Evolutionary conservation across 2,329 filamentous ascomycete genomes (phyloP).

Genomic region (Exophiala aquamarina): DNA sequence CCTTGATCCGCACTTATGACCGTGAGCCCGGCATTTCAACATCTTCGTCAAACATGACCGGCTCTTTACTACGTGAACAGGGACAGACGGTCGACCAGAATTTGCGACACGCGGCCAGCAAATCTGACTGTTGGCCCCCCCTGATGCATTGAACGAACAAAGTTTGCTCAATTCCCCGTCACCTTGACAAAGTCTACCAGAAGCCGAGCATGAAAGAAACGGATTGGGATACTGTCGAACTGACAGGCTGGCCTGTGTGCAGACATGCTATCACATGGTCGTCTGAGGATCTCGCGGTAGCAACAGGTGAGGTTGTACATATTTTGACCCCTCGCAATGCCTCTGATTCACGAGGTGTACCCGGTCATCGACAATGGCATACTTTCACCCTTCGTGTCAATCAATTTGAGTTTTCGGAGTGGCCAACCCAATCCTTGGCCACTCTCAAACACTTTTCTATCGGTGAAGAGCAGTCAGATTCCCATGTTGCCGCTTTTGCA

Average conservation of each 20-base stretch:
- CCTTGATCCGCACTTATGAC: no score
- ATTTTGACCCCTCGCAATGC: constrained; percentile 43
- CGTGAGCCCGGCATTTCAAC: no score
- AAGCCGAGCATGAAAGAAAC: no score
- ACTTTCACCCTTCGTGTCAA: constrained; percentile 48
- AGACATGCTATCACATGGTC: constrained; percentile 60
- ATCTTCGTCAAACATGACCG: no score
- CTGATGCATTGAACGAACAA: no score
- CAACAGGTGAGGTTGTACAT: constrained; percentile 55
- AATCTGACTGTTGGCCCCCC: no score
- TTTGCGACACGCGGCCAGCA: no score
- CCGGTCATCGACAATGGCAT: constrained; percentile 34
- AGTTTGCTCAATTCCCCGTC: no score
- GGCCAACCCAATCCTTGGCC: constrained; percentile 47
- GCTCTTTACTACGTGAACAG: no score
- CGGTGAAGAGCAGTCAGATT: constrained; percentile 59
- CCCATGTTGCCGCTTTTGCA: constrained; percentile 48
- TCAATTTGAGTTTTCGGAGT: constrained; percentile 53
- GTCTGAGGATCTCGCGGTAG: constrained; percentile 57
- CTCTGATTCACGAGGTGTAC: constrained; percentile 21
- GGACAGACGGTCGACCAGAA: no score
- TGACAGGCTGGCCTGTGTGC: constrained; percentile 50
- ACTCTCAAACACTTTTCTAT: constrained; percentile 52
- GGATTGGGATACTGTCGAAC: no score
- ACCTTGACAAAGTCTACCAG: no score